Conservation (phyloP, 2,329 filamentous ascomycete species). For the Lojkania enalia region DNA sequence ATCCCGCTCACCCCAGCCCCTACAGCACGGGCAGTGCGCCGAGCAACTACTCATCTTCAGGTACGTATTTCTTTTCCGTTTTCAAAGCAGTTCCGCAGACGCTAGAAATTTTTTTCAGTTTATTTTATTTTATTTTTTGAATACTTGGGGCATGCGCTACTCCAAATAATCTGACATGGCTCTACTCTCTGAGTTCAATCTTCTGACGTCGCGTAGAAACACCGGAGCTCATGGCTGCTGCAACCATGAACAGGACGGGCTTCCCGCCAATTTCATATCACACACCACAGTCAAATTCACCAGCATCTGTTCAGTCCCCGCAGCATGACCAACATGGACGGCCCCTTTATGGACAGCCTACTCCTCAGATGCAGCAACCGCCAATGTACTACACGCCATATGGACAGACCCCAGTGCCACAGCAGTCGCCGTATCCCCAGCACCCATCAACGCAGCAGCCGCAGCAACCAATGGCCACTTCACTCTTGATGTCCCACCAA, state of each 20-base stretch:
- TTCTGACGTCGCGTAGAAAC: conserved; percentile 69
- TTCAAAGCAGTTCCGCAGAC: background rate
- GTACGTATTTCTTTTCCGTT: conserved; percentile 27
- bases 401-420: conserved; percentile 51
- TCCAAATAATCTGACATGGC: too few relatives aligned
- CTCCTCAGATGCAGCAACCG: conserved; percentile 76
- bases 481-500: conserved; percentile 58
- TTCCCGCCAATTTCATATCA: conserved; percentile 90
- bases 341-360: conserved; percentile 79
- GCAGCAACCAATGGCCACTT: conserved; percentile 57
- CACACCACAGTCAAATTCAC: conserved; percentile 92
- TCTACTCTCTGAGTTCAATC: too few relatives aligned
- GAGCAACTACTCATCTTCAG: conserved; percentile 80
- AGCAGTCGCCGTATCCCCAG: conserved; percentile 60
- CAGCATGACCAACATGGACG: conserved; percentile 87
- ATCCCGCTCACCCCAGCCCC: conserved; percentile 76
- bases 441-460: conserved; percentile 59
- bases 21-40: conserved; percentile 82
- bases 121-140: too few relatives aligned
- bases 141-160: too few relatives aligned
- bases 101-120: too few relatives aligned
- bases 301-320: conserved; percentile 87
- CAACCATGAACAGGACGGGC: conserved; percentile 64
- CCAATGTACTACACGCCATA: conserved; percentile 73
- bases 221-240: conserved; percentile 69